phyloP scores from a whole-genome alignment of 345 rosid species.

The Balakata baccata region DNA sequence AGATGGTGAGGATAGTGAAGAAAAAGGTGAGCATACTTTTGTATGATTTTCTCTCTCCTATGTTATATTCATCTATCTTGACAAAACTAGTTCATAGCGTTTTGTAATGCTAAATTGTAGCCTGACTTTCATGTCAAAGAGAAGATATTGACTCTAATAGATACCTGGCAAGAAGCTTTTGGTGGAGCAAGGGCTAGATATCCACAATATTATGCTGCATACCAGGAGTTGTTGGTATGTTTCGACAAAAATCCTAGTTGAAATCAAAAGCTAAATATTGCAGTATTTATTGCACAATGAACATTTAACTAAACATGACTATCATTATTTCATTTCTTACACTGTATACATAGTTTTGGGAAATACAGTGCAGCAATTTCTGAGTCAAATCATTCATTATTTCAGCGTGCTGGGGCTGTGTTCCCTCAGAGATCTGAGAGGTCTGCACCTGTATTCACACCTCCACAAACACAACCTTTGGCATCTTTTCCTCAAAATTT shows the following conservation, averaged over 20 bases:
- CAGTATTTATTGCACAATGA: constrained; percentile 8
- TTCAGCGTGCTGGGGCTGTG: constrained; percentile 97
- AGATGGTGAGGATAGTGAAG: constrained; percentile 88
- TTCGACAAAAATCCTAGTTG: constrained; percentile 18
- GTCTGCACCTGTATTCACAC: constrained; percentile 89
- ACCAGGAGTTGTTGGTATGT: constrained; percentile 95
- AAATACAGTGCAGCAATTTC: constrained; percentile 1
- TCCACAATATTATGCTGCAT: constrained; percentile 95
- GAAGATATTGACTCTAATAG: constrained; percentile 81
- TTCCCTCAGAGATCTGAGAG: constrained; percentile 92
- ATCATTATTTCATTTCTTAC: background rate
- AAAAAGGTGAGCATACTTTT: constrained; percentile 57
- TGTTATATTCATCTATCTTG: background rate
- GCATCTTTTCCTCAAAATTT: constrained; percentile 79
- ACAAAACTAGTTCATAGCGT: constrained; percentile 30
- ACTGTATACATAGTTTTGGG: constrained; percentile 2
- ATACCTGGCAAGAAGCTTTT: constrained; percentile 99
- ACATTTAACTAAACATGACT: constrained; percentile 3
- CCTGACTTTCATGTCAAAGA: constrained; percentile 88
- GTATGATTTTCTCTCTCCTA: no score
- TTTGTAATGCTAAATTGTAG: constrained; percentile 43
- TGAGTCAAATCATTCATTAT: constrained; percentile 26
- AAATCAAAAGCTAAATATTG: constrained; percentile 3
- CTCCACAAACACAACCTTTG: constrained; percentile 90
- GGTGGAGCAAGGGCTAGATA: constrained; percentile 97